These are phyloP conservation scores for Entoloma clypeatum DNA, from an alignment of 1,284 basidiomycete genomes.

Conservation along the genomic window DNA sequence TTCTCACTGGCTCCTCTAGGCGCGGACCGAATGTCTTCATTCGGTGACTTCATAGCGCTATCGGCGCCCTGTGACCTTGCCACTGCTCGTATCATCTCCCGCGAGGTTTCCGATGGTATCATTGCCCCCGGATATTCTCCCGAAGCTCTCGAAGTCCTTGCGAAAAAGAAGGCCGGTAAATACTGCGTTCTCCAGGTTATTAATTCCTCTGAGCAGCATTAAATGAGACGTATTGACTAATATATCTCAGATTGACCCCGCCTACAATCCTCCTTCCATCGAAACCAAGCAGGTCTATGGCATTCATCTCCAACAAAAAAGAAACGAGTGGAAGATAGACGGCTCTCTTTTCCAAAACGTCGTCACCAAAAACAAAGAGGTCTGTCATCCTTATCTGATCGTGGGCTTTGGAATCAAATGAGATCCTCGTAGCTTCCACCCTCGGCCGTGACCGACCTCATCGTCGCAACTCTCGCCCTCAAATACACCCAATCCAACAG, in stretches of 20 bases:
- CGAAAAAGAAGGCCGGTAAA: conserved; percentile 98
- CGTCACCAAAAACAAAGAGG: conserved; percentile 86
- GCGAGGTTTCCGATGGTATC: conserved; percentile 97
- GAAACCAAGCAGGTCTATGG: conserved; percentile 98
- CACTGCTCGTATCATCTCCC: conserved; percentile 94
- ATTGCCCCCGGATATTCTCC: conserved; percentile 92
- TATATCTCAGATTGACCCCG: conserved; percentile 73
- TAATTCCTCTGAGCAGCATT: conserved; percentile 11
- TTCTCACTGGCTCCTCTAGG: conserved; percentile 40
- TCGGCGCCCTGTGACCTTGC: conserved; percentile 91
- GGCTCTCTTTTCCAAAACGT: conserved; percentile 81
- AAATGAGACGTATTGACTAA: conserved; percentile 1
- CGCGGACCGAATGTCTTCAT: conserved; percentile 99
- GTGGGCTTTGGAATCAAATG: background rate
- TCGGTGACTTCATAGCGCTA: conserved; percentile 97
- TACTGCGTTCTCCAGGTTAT: conserved; percentile 98
- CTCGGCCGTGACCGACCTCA: conserved; percentile 78
- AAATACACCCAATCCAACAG: conserved; percentile 99
- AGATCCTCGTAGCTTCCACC: conserved; percentile 55
- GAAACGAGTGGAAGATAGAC: conserved; percentile 92
- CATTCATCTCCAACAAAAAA: conserved; percentile 84
- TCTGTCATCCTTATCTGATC: conserved; percentile 22
- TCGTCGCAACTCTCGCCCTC: conserved; percentile 92
- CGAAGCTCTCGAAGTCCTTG: conserved; percentile 87
- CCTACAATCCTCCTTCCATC: conserved; percentile 69